These are phyloP conservation scores for Coemansia sp. DNA, from an alignment of 192 early-diverging fungal genomes.

Conservation along the genomic window DNA sequence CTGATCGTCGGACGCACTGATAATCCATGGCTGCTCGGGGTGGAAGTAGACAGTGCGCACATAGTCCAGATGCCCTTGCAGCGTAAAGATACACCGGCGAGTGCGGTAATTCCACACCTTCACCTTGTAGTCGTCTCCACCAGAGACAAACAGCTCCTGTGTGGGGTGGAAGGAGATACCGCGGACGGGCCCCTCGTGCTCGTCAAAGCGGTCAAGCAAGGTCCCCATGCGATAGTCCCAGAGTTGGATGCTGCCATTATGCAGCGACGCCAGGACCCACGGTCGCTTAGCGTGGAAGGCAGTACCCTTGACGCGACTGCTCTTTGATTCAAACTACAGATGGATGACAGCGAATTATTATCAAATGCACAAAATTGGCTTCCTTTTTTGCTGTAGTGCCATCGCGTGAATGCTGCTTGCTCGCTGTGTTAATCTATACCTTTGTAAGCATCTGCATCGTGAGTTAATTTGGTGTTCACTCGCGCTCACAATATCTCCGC, in stretches of 20 bases:
- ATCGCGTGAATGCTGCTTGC: neutral
- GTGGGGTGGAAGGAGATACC: constrained; percentile 95
- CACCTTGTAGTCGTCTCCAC: constrained; percentile 99
- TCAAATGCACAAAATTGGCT: neutral
- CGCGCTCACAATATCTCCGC: neutral
- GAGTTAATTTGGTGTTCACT: constrained; percentile 1
- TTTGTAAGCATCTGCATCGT: constrained; percentile 82
- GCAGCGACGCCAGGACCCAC: constrained; percentile 96
- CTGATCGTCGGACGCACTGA: constrained; percentile 95
- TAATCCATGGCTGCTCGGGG: constrained; percentile 98
- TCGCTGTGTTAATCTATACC: constrained; percentile 35
- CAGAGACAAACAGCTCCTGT: constrained; percentile 96
- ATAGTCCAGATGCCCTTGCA: constrained; percentile 98
- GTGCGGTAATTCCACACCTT: constrained; percentile 99
- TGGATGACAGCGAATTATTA: too few species aligned
- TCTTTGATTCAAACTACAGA: constrained; percentile 96
- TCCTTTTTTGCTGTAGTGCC: neutral
- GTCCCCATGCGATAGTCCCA: constrained; percentile 99
- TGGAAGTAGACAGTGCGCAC: constrained; percentile 97
- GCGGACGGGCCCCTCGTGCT: constrained; percentile 98
- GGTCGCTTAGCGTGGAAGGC: constrained; percentile 97
- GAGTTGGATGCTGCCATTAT: constrained; percentile 97
- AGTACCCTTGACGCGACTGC: constrained; percentile 95
- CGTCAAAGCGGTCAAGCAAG: constrained; percentile 96
- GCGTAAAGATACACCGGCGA: constrained; percentile 91